Percentiles rank a stretch among this genome's conserved stretches.
phyloP scores from a whole-genome alignment of 2,329 filamentous ascomycete species.

The Fusarium solani-melongenae region DNA sequence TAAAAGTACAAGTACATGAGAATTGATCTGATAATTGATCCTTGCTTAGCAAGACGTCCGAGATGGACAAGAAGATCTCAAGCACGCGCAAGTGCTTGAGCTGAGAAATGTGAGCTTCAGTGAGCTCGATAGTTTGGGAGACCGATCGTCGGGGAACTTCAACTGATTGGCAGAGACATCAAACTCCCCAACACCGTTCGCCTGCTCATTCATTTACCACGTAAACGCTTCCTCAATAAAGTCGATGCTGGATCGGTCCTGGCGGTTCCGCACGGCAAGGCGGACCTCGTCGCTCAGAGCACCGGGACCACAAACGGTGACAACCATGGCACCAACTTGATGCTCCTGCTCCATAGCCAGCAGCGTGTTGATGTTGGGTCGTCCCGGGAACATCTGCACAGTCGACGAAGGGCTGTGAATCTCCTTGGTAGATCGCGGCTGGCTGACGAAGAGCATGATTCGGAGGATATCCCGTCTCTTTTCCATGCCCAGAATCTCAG shows the following conservation, averaged over 20 bases:
- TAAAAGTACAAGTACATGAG: slow-evolving; percentile 39
- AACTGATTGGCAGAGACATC: slow-evolving; percentile 17
- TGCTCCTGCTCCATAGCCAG: slow-evolving; percentile 79
- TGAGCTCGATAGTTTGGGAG: not conserved
- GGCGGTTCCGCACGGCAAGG: slow-evolving; percentile 71
- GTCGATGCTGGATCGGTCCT: slow-evolving; percentile 75
- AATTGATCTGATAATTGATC: slow-evolving; percentile 34
- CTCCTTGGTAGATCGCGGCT: slow-evolving; percentile 80
- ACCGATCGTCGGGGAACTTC: not conserved
- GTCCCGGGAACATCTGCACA: slow-evolving; percentile 86
- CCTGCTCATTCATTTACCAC: slow-evolving; percentile 54
- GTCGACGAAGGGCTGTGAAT: slow-evolving; percentile 82
- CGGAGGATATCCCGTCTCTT: slow-evolving; percentile 78
- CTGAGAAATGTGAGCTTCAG: slow-evolving; percentile 1
- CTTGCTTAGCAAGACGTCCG: slow-evolving; percentile 31
- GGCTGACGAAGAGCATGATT: slow-evolving; percentile 82
- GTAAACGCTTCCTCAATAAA: slow-evolving; percentile 84
- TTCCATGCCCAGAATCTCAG: slow-evolving; percentile 80
- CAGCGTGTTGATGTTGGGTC: slow-evolving; percentile 79
- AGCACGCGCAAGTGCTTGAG: slow-evolving; percentile 5
- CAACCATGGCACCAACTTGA: slow-evolving; percentile 78
- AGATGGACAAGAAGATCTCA: slow-evolving; percentile 18
- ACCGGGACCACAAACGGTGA: slow-evolving; percentile 80
- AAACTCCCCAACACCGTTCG: slow-evolving; percentile 5
- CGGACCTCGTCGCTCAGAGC: slow-evolving; percentile 80